Evolutionary conservation across 768 basidiomycete species (phyloP).

Genomic region (Tricholoma saponaceum): DNA sequence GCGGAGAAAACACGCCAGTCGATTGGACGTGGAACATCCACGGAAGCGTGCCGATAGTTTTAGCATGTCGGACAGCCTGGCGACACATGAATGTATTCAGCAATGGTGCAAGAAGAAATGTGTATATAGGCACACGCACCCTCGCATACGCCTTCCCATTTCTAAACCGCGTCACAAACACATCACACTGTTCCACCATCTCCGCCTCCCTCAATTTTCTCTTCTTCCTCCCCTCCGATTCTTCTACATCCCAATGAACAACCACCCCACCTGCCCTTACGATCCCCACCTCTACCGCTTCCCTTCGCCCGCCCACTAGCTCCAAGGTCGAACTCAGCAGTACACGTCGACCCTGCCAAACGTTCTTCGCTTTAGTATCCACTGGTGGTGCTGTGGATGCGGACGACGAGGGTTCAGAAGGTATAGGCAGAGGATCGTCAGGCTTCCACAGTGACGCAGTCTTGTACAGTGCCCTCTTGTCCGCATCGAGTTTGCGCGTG

Average conservation of each 20-base stretch:
- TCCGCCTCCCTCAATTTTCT: constrained; percentile 33
- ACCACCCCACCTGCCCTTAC: constrained; percentile 50
- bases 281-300: constrained; percentile 59
- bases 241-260: constrained; percentile 23
- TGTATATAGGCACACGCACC: constrained; percentile 34
- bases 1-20: constrained; percentile 53
- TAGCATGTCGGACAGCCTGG: constrained; percentile 55
- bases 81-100: neutral
- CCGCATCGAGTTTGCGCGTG: constrained; percentile 22
- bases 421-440: constrained; percentile 13
- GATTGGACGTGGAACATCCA: constrained; percentile 84
- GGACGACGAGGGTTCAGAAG: constrained; percentile 3
- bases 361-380: constrained; percentile 22
- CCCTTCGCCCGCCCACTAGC: constrained; percentile 41
- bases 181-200: constrained; percentile 52
- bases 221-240: constrained; percentile 12
- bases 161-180: constrained; percentile 69
- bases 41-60: constrained; percentile 71
- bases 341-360: constrained; percentile 61
- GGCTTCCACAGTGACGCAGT: constrained; percentile 28
- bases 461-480: constrained; percentile 27
- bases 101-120: neutral
- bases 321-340: constrained; percentile 60
- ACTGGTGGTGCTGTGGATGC: constrained; percentile 2
- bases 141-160: constrained; percentile 66